Evolutionary conservation across 768 basidiomycete species (phyloP).

Genomic region (Pleurotus sapidus): DNA sequence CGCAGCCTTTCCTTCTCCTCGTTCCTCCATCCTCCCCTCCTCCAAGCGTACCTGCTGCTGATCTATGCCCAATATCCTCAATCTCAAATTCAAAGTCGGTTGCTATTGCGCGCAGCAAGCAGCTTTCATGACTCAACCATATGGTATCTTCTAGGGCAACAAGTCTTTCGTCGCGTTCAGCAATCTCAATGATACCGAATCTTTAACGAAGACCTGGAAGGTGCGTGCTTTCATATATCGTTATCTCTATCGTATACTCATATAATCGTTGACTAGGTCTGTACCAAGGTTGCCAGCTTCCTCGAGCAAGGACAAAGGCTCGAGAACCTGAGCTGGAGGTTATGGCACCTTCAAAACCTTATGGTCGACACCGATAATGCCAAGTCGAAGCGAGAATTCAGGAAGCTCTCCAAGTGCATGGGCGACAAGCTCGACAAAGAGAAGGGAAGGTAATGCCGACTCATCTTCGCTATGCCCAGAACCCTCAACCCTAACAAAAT

Average conservation of each 20-base stretch:
- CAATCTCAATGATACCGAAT: conserved; percentile 81
- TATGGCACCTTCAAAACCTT: conserved; percentile 90
- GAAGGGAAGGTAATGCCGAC: conserved; percentile 64
- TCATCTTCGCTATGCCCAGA: conserved; percentile 26
- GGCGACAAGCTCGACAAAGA: conserved; percentile 92
- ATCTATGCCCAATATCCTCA: conserved; percentile 58
- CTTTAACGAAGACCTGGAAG: conserved; percentile 91
- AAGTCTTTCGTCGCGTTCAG: conserved; percentile 94
- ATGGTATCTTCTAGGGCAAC: conserved; percentile 63
- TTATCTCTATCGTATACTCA: conserved; percentile 1
- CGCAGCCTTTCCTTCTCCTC: conserved; percentile 8
- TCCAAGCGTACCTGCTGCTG: neutral
- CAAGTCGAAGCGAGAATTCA: conserved; percentile 86
- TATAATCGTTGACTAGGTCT: conserved; percentile 48
- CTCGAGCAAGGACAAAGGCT: conserved; percentile 90
- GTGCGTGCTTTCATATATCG: conserved; percentile 32
- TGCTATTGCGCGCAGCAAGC: conserved; percentile 2
- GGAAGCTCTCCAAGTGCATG: conserved; percentile 85
- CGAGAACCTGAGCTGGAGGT: conserved; percentile 89
- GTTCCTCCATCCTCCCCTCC: conserved; percentile 9
- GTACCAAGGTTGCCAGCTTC: conserved; percentile 87
- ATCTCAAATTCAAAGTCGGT: conserved; percentile 57
- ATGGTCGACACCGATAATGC: conserved; percentile 92
- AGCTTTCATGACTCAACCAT: conserved; percentile 4
- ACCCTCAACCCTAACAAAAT: conserved; percentile 31